A percentile compares a stretch with the other conserved stretches of the same genome.
These are phyloP conservation scores for Cyclocybe aegerita DNA, from an alignment of 768 basidiomycete genomes.

Conservation along the genomic window DNA sequence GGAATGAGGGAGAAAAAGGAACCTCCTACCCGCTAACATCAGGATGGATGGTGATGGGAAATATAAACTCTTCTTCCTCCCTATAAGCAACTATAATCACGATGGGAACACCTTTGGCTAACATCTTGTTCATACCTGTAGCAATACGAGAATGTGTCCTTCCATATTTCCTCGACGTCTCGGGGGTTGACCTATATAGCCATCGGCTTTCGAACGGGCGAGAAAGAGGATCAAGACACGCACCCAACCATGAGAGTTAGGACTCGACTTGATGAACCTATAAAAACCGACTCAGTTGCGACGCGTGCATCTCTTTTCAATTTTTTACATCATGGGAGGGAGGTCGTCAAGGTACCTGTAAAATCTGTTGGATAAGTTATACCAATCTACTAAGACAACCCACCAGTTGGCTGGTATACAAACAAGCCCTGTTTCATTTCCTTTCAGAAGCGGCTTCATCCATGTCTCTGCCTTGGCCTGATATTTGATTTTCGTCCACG, in stretches of 20 bases:
- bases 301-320: background rate
- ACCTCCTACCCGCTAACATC: constrained; percentile 64
- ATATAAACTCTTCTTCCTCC: constrained; percentile 66
- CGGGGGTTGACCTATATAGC: constrained; percentile 54
- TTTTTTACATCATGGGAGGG: constrained; percentile 65
- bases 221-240: too few species aligned
- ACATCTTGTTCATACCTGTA: constrained; percentile 42
- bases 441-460: constrained; percentile 73
- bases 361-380: background rate
- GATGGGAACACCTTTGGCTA: too few species aligned
- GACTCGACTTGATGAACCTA: constrained; percentile 68
- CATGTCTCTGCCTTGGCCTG: constrained; percentile 54
- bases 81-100: constrained; percentile 24
- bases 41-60: constrained; percentile 78
- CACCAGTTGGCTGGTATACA: constrained; percentile 74
- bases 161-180: constrained; percentile 74
- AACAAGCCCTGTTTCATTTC: constrained; percentile 58
- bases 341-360: constrained; percentile 68
- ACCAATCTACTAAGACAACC: background rate
- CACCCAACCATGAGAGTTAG: constrained; percentile 76
- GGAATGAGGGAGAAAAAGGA: constrained; percentile 2
- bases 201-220: background rate
- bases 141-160: constrained; percentile 68
- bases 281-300: constrained; percentile 3
- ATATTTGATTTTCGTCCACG: constrained; percentile 76